Conservation (phyloP, 192 early-diverging fungal genomes). For the Coemansia sp. region DNA sequence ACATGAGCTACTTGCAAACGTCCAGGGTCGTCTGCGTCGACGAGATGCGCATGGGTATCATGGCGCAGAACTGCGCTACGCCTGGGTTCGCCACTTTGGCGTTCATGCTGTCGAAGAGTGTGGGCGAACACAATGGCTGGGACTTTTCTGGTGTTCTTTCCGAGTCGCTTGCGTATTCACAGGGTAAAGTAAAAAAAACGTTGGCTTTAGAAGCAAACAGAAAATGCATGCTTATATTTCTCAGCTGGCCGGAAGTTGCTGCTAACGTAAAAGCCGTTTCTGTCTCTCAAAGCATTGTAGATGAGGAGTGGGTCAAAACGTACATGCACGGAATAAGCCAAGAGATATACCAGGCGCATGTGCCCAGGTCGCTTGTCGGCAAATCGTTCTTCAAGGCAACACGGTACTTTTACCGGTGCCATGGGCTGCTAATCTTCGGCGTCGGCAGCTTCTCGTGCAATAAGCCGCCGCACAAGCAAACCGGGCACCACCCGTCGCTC, state of each 20-base stretch:
- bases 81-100: constrained; percentile 51
- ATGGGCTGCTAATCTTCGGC: constrained; percentile 47
- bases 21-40: constrained; percentile 47
- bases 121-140: constrained; percentile 34
- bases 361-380: constrained; percentile 39
- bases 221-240: no score
- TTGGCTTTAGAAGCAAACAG: not conserved
- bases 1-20: constrained; percentile 44
- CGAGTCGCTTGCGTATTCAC: constrained; percentile 36
- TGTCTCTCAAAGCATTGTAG: constrained; percentile 8
- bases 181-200: constrained; percentile 17
- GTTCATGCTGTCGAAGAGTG: constrained; percentile 49
- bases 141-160: constrained; percentile 32
- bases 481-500: constrained; percentile 23
- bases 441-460: constrained; percentile 38
- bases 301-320: constrained; percentile 48
- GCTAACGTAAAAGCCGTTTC: not conserved
- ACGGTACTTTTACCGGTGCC: constrained; percentile 50
- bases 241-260: no score
- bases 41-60: constrained; percentile 56
- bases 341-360: constrained; percentile 56
- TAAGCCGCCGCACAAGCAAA: constrained; percentile 18
- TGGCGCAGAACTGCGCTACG: constrained; percentile 56
- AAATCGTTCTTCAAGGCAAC: constrained; percentile 49
- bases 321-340: constrained; percentile 55